Base-by-base conservation (phyloP, 2,329 filamentous ascomycete species). In the Plectosphaerella plurivora region DNA sequence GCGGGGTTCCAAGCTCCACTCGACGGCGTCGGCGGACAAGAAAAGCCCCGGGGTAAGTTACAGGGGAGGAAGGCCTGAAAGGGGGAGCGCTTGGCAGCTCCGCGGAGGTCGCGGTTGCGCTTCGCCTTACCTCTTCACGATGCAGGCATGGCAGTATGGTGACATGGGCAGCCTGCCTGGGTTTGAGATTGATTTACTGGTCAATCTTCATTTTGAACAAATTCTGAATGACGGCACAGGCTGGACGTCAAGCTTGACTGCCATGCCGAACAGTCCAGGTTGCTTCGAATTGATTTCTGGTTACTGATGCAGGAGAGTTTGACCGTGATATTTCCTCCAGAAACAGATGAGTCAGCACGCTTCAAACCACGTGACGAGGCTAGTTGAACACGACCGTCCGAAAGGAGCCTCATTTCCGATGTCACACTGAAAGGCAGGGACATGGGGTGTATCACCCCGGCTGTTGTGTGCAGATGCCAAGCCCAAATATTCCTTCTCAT, bases 41-140 rank as follows among this genome's bases (percentile, higher is more conserved):
- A 8, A 14, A n/a, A 14, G 14, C 37, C 15, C 14, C 15, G 37
- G 37, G 5, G 3, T 5, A 15, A 22, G 22, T 22, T 3, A 22
- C 22, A 22, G 22, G 22, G 22, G 22, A n/a, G 35, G 3, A 12
- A 65, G 65, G 65, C 68, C 76, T 65, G 3, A 33, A 12, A 9
- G 28, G 11, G 8, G 28, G 11, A 10, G 50, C 65, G 62, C 60
- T 73, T 63, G 61, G 74, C 72, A 63, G 63, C 66, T 49, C 69
- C 64, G 50, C 64, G 65, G 59, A 70, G 68, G 66, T 68, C 70
- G 57, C 66, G 64, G 66, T 68, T 73, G 61, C 67, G 68, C 76
- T 79, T 78, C 71, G 68, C 69, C 59, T 80, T 81, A 49, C 76
- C 76, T 22, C 50, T 75, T 76, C 54, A 79, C 66, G 49, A 57